Evolutionary conservation across 257 asterid species (phyloP), one percentile per base, ranked within the genome.

Genomic region (Misopates orontium): DNA sequence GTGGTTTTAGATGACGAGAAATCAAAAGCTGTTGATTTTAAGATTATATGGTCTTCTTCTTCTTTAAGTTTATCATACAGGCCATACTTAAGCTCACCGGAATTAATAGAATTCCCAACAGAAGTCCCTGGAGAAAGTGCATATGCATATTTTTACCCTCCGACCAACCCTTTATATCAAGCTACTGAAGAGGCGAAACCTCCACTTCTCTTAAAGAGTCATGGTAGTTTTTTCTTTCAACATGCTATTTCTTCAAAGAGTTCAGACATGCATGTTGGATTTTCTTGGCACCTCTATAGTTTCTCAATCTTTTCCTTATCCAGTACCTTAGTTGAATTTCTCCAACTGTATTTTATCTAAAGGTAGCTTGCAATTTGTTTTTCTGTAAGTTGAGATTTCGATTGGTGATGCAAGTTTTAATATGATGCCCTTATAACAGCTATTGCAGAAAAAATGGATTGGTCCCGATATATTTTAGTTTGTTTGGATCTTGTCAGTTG

Each of bases 141-240:
- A 25, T 90, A 86, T 78, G 99, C 99, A 20, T 90, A 90, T 78
- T 93, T 84, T 71, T 93, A 93, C 75, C 90, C 97, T 36, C 99
- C 99, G 15, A 86, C 88, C 57, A 90, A 87, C 82, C 89, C 99
- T 71, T 66, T 47, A 55, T 86, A 73, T 78, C 87, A 90, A 73
- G 89, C 95, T 66, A 79, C 73, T 69, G 72, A 28, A 21, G 92
- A 79, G 24, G 97, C 90, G 81, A 88, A 74, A 70, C 99, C 99
- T 76, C 99, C 99, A 36, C 62, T 93, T 69, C 86, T 93, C 75
- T 70, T 93, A 76, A 88, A 84, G 79, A 90, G 99, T 76, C 99
- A 93, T 41, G 99, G 99, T 90, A 78, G 53, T 47, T 62, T 64
- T 36, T 66, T 49, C 23, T 59, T 59, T 14, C 6, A 22, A 32